Percentiles rank a stretch among this genome's conserved stretches.
phyloP scores from a whole-genome alignment of 805 yeast genomes.

The Monosporozyma servazzii region DNA sequence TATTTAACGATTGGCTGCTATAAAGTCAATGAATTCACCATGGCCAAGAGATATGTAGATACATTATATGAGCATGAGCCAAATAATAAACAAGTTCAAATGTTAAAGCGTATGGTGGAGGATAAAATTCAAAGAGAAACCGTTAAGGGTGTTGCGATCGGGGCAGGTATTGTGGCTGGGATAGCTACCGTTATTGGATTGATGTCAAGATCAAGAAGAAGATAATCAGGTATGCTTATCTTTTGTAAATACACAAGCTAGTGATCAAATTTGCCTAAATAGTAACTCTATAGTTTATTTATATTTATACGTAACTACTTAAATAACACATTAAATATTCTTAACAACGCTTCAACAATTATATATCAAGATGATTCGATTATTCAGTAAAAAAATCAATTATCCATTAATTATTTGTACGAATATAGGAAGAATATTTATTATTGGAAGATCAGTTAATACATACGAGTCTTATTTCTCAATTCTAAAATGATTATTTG shows the following conservation, averaged over 20 bases:
- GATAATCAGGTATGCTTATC: background rate
- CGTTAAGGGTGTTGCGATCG: conserved; percentile 75
- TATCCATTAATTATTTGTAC: too few relatives aligned
- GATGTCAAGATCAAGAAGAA: conserved; percentile 15
- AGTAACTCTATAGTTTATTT: background rate
- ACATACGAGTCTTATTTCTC: background rate
- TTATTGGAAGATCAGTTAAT: background rate
- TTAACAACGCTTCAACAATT: background rate
- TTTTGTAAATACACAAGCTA: background rate
- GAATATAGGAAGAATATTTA: background rate
- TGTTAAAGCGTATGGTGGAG: conserved; percentile 67
- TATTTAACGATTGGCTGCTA: conserved; percentile 81
- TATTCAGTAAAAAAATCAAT: background rate
- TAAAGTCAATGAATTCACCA: conserved; percentile 78
- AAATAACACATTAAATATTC: background rate
- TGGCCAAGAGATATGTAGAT: conserved; percentile 80
- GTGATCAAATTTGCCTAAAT: background rate
- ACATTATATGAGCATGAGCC: conserved; percentile 74
- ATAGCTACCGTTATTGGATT: conserved; percentile 50
- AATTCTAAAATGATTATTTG: background rate
- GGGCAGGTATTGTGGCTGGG: conserved; percentile 77
- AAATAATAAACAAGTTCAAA: conserved; percentile 65
- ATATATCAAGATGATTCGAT: background rate
- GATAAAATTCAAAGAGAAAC: conserved; percentile 83
- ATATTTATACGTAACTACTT: background rate